Evolutionary conservation across 2,329 filamentous ascomycete species (phyloP).

Genomic region (Colletotrichum euphorbiae): DNA sequence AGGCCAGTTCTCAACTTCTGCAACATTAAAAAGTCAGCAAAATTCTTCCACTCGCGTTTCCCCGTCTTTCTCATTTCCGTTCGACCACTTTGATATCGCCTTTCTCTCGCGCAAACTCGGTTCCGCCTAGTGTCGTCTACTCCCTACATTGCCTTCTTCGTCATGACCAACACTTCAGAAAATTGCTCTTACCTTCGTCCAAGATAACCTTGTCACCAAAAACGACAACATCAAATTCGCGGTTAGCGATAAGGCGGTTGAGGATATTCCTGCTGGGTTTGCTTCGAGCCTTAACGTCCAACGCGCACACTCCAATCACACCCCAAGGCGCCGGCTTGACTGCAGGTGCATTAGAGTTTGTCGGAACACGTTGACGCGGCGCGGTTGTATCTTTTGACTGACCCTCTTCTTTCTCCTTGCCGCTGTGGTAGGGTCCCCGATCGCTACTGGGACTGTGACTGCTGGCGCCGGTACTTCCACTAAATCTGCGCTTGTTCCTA

Average conservation of each 20-base stretch:
- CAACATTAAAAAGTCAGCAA: conserved; percentile 12
- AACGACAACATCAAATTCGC: conserved; percentile 95
- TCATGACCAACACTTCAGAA: not conserved
- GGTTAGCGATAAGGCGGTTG: conserved; percentile 88
- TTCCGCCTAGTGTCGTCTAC: not conserved
- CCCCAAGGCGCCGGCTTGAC: conserved; percentile 70
- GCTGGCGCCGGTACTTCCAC: conserved; percentile 83
- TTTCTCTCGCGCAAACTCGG: too few species aligned
- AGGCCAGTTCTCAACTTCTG: conserved; percentile 93
- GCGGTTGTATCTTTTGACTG: conserved; percentile 43
- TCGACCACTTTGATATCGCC: not conserved
- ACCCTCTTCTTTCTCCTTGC: conserved; percentile 68
- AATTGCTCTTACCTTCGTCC: conserved; percentile 75
- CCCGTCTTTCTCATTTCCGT: not conserved
- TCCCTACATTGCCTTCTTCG: not conserved
- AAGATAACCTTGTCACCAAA: conserved; percentile 99
- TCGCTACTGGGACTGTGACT: conserved; percentile 85
- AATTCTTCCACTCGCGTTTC: not conserved
- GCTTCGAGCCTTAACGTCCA: conserved; percentile 95
- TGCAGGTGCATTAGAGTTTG: conserved; percentile 48
- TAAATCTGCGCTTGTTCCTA: conserved; percentile 79
- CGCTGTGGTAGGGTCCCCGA: conserved; percentile 58
- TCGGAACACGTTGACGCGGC: conserved; percentile 36
- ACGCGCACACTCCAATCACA: conserved; percentile 90
- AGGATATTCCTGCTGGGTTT: conserved; percentile 97